These are phyloP conservation scores for Wickerhamomyces subpelliculosus DNA, from an alignment of 805 yeast species.

Conservation along the genomic window DNA sequence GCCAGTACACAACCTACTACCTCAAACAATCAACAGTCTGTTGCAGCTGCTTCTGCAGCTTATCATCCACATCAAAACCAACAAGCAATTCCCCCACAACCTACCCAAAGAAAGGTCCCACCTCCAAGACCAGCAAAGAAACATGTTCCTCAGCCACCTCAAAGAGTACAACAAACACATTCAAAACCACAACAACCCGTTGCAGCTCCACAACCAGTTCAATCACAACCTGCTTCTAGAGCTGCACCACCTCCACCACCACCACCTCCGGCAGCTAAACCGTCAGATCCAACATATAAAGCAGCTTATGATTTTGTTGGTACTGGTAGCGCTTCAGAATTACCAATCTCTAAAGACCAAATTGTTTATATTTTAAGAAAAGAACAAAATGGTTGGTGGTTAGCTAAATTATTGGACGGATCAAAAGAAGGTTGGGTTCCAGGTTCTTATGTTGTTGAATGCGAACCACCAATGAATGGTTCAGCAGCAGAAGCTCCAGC, in stretches of 20 bases:
- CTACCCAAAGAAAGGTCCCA: constrained; percentile 14
- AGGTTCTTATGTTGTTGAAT: constrained; percentile 72
- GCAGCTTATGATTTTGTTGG: constrained; percentile 90
- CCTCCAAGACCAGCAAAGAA: constrained; percentile 23
- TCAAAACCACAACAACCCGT: constrained; percentile 48
- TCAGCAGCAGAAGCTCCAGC: constrained; percentile 20
- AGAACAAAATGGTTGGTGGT: constrained; percentile 90
- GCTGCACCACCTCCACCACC: constrained; percentile 61
- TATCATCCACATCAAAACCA: constrained; percentile 21
- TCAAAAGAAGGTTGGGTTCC: constrained; percentile 95
- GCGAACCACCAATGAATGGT: constrained; percentile 40
- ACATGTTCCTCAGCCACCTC: constrained; percentile 19
- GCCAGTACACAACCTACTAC: constrained; percentile 35
- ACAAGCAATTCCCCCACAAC: constrained; percentile 7
- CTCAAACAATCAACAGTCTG: constrained; percentile 21
- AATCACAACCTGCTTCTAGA: constrained; percentile 14
- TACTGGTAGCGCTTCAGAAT: constrained; percentile 71
- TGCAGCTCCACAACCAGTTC: constrained; percentile 39
- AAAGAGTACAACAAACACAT: too few species aligned
- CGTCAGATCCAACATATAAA: constrained; percentile 69
- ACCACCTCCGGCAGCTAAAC: constrained; percentile 65
- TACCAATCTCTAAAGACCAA: constrained; percentile 73
- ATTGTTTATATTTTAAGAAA: constrained; percentile 64
- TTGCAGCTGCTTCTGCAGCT: constrained; percentile 31
- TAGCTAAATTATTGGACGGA: constrained; percentile 74